These are phyloP conservation scores for Penicillium sp. DNA, from an alignment of 2,329 filamentous ascomycete species.

Conservation along the genomic window DNA sequence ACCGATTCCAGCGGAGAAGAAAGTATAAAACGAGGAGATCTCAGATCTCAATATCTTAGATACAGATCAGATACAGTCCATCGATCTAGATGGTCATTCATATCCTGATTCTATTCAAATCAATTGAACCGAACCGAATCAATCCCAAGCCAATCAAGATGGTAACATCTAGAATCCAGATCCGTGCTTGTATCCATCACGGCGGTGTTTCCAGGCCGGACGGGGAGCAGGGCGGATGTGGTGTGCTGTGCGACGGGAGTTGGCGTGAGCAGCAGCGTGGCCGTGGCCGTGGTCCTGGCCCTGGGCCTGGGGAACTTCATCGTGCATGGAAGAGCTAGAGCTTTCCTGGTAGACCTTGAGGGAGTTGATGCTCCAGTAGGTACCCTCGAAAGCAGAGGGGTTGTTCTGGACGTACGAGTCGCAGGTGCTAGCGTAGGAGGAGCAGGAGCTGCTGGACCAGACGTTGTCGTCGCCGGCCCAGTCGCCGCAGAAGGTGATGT, in stretches of 20 bases:
- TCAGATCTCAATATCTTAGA: neutral
- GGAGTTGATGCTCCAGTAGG: constrained; percentile 76
- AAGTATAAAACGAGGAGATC: neutral
- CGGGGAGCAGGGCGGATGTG: constrained; percentile 5
- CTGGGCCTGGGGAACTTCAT: neutral
- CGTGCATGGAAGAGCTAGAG: constrained; percentile 2
- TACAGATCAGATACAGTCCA: neutral
- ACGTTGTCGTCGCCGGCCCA: constrained; percentile 74
- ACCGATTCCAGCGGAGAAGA: constrained; percentile 3
- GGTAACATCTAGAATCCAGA: neutral
- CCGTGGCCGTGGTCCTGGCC: neutral
- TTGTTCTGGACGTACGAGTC: constrained; percentile 69
- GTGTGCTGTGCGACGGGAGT: neutral
- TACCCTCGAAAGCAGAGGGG: constrained; percentile 66
- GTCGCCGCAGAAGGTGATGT: constrained; percentile 81
- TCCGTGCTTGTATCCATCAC: constrained; percentile 10
- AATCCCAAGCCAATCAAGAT: neutral
- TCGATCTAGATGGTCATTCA: neutral
- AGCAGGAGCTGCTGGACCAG: constrained; percentile 64
- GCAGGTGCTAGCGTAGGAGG: constrained; percentile 63
- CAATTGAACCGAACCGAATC: neutral
- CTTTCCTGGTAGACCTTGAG: constrained; percentile 61
- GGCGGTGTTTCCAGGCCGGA: constrained; percentile 13
- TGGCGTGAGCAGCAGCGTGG: constrained; percentile 5
- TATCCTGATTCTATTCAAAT: neutral